These are phyloP conservation scores for Cadophora sp. DNA, from an alignment of 2,329 filamentous ascomycete genomes.

Conservation along the genomic window DNA sequence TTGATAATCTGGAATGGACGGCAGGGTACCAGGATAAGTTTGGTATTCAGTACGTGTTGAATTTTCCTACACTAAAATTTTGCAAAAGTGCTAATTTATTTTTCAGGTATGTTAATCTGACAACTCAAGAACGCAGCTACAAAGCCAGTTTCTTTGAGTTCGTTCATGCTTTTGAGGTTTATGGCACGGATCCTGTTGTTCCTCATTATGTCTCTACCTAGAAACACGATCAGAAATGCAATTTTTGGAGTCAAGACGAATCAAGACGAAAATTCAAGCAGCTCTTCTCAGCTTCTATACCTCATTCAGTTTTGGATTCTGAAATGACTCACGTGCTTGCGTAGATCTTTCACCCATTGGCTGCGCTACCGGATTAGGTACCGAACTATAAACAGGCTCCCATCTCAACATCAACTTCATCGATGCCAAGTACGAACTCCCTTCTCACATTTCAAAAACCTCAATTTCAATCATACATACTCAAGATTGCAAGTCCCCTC, in stretches of 20 bases:
- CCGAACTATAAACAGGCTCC: slow-evolving; percentile 3
- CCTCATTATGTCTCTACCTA: slow-evolving; percentile 31
- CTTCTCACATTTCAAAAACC: background rate
- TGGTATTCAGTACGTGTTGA: background rate
- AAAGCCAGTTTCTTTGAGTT: slow-evolving; percentile 39
- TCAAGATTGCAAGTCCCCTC: background rate
- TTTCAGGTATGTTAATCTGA: slow-evolving; percentile 51
- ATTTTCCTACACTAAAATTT: background rate
- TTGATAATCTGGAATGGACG: background rate
- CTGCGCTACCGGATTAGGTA: background rate
- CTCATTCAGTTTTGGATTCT: background rate
- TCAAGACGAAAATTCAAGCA: background rate
- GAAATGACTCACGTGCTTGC: background rate
- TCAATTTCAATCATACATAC: background rate
- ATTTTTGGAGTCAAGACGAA: background rate
- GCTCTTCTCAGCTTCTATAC: background rate
- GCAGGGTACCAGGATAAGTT: background rate
- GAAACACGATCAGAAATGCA: background rate
- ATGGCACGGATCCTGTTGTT: slow-evolving; percentile 39
- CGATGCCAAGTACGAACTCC: background rate
- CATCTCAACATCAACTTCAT: background rate
- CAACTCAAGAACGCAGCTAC: slow-evolving; percentile 39
- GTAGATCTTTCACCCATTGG: background rate
- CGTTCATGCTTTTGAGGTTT: slow-evolving; percentile 40
- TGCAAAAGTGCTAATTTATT: background rate